Base-by-base conservation (phyloP, 345 rosid species). In the Lepidium aucheri region DNA sequence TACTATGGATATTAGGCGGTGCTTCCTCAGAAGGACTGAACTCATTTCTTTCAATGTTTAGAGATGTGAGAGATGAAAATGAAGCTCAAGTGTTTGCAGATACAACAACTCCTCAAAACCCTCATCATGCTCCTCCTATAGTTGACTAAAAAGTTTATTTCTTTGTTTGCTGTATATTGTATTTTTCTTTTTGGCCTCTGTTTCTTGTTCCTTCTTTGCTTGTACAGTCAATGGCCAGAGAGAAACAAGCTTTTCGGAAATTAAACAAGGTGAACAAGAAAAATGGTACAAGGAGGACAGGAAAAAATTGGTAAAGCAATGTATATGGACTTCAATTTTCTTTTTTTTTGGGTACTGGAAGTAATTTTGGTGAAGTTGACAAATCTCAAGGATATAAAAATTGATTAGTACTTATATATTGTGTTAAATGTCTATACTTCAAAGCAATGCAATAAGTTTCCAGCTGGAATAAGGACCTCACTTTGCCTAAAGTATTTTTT, bases 1-100 rank as follows among this genome's bases (percentile, higher is more conserved):
- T 95, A 76, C 71, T 95, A 53, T 87, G 96, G 96, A 91, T 95
- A 70, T 66, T 95, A 72, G 97, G 99, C 16, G 99, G 97, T 58
- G 97, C 97, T 51, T 88, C 99, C 12, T 81, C 86, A 1, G 94
- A 95, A 77, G 89, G 97, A 38, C 69, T 87, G 32, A 95, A 82
- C 84, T 84, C 97, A 1, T 81, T 95, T 56, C 79, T 87, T 35
- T 91, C 97, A 6, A 90, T 91, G 79, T 95, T 95, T 68, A 87
- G 95, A 78, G 95, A 89, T 60, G 80, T 81, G 62, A 88, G 97
- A 80, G 99, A 88, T 42, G 97, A 83, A 74, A 87, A 86, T 24
- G 96, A 78, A 68, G 87, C 72, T 38, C 84, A 79, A 60, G 73
- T 54, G 52, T 74, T 73, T 35, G 61, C 55, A 34, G 67, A 74